phyloP scores from a whole-genome alignment of 495 filamentous ascomycete genomes.

The Xylaria sp. region DNA sequence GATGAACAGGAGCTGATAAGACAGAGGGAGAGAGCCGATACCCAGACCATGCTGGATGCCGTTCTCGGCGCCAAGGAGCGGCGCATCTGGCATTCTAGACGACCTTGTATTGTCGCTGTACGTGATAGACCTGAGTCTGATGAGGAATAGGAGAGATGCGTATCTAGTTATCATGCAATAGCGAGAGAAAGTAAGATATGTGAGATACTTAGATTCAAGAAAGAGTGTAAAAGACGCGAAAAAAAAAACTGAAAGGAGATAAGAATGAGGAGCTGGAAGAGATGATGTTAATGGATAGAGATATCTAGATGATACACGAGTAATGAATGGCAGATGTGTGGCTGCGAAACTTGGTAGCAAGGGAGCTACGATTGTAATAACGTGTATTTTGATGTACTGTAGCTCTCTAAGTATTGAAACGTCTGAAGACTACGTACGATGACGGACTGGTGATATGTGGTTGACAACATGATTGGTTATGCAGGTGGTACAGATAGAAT shows the following conservation, averaged over 20 bases:
- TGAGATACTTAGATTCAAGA: slow-evolving; percentile 6
- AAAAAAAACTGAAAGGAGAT: not conserved
- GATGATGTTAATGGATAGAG: not conserved
- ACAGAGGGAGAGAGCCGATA: slow-evolving; percentile 54
- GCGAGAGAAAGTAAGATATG: not conserved
- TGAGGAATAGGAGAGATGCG: slow-evolving; percentile 12
- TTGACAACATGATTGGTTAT: not conserved
- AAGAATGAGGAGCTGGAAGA: not conserved
- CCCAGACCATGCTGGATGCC: slow-evolving; percentile 60
- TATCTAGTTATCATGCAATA: not conserved
- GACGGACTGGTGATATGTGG: too few species aligned
- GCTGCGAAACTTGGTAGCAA: not conserved
- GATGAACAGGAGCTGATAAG: slow-evolving; percentile 28
- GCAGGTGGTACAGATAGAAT: not conserved
- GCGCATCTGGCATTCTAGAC: slow-evolving; percentile 74
- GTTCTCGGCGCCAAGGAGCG: slow-evolving; percentile 66
- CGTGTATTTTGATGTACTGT: not conserved
- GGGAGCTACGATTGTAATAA: not conserved
- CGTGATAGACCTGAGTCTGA: slow-evolving; percentile 41
- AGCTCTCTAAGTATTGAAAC: not conserved
- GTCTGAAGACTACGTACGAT: too few species aligned
- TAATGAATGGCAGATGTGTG: slow-evolving; percentile 9
- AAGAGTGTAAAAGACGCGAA: not conserved
- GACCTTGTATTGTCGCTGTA: slow-evolving; percentile 69
- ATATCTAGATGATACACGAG: slow-evolving; percentile 18